Conservation (phyloP, 139 green algal species). For the Nannochloris sp. region DNA sequence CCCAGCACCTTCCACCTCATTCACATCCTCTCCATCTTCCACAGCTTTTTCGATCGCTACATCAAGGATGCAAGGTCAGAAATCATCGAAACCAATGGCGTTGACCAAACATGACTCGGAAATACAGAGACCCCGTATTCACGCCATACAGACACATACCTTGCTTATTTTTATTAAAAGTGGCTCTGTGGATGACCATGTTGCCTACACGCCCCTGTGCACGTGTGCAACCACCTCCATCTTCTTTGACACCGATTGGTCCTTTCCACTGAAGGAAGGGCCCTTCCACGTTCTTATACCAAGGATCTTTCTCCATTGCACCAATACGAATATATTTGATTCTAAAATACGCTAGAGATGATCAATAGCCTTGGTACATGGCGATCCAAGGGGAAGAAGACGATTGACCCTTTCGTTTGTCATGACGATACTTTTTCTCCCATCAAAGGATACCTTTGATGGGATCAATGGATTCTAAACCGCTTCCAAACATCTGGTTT, state of each 20-base stretch:
- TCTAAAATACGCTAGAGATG: too few relatives aligned
- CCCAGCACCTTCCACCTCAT: constrained; percentile 86
- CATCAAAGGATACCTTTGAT: too few relatives aligned
- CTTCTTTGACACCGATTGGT: constrained; percentile 71
- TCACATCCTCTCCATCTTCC: constrained; percentile 63
- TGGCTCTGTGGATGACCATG: constrained; percentile 74
- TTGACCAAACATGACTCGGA: background rate
- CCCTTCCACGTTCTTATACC: constrained; percentile 62
- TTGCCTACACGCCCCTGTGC: constrained; percentile 63
- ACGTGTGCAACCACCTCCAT: constrained; percentile 74
- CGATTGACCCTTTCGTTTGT: too few relatives aligned
- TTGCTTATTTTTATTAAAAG: constrained; percentile 52
- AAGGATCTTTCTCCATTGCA: constrained; percentile 68
- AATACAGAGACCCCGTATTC: background rate
- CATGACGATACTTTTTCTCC: too few relatives aligned
- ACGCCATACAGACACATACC: constrained; percentile 22
- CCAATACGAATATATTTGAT: background rate
- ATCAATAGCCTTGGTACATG: background rate
- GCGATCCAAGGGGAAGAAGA: too few relatives aligned
- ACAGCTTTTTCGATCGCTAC: constrained; percentile 50
- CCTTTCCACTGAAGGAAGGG: constrained; percentile 62
- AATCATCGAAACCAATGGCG: background rate
- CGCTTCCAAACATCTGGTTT: background rate
- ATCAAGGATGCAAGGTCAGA: background rate
- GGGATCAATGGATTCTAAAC: background rate